Base-by-base conservation (phyloP, 2,329 filamentous ascomycete species). In the Sclerotinia minor region DNA sequence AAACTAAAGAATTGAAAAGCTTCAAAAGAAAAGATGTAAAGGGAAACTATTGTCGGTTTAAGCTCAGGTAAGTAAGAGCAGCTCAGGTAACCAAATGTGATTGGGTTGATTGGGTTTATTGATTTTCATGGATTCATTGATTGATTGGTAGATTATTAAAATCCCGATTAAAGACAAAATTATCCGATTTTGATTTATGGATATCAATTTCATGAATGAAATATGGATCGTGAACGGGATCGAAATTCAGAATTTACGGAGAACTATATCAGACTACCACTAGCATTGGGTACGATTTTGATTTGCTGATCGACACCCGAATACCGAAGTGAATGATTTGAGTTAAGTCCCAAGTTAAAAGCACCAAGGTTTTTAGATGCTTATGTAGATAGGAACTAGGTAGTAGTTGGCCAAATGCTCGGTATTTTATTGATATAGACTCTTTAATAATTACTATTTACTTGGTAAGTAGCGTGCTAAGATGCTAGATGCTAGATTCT, bases 271-370 rank as follows among this genome's bases (percentile, higher is more conserved):
- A 32, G 29, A 32, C 32, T 35, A 35, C 32, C 35, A 9, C 9
- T 6, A 38, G 35, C 11, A 38, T 38, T 38, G 35, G 35, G 35
- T 13, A 38, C 35, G 35, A 41, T 15, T 41, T 41, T 15, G 15
- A 41, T 41, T 41, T 41, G 38, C 5, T 41, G 38, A 41, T 41
- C 38, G 29, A 38, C 6, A 38, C 53, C 53, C 21, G 38, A 38
- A 15, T 35, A 24, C 32, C 53, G 53, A 55, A 55, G 53, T 55
- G 32, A 38, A 38, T 55, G 21, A 49, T 49, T 49, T 49, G 47
- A 49, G 9, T 49, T n/a, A n/a, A n/a, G n/a, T n/a, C n/a, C n/a
- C n/a, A n/a, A n/a, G n/a, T n/a, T n/a, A 5, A 41, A 41, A 38
- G 35, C 6, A 35, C 32, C 32, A 35, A 29, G 29, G n/a, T n/a